Conservation (phyloP, 208 protist genomes). For the Acanthamoeba healyi region DNA sequence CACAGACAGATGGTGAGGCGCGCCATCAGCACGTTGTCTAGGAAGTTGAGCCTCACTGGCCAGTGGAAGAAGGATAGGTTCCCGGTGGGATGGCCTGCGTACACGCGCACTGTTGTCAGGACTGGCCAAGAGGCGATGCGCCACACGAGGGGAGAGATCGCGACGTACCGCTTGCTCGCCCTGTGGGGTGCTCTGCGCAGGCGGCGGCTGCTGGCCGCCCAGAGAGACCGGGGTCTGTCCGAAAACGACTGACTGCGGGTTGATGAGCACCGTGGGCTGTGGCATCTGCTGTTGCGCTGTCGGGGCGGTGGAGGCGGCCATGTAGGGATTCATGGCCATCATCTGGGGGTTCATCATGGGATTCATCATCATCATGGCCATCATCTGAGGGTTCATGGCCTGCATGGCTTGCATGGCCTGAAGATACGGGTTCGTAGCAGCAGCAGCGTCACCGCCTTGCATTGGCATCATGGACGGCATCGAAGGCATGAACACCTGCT, state of each 20-base stretch:
- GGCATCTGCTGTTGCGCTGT: neutral
- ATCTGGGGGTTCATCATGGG: neutral
- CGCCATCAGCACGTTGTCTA: no score
- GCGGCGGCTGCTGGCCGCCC: neutral
- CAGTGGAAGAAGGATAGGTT: no score
- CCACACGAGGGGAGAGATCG: no score
- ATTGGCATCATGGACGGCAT: neutral
- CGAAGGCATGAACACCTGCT: no score
- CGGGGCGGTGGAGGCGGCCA: neutral
- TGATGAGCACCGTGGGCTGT: neutral
- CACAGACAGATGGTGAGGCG: no score
- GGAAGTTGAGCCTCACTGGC: no score
- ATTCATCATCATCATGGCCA: slow-evolving; percentile 6
- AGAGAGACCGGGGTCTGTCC: neutral
- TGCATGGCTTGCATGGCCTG: neutral
- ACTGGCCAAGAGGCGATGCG: no score
- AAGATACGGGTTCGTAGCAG: neutral
- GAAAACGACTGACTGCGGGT: neutral
- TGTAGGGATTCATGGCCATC: slow-evolving; percentile 39
- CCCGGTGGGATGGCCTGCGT: no score
- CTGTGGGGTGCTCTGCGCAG: neutral
- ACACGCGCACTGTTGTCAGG: no score
- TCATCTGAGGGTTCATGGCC: slow-evolving; percentile 35
- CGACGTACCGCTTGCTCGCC: neutral
- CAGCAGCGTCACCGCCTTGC: neutral